Evolutionary conservation across 2,329 filamentous ascomycete species (phyloP), one percentile per base, ranked within the genome.

Genomic region (Lithohypha guttulata): DNA sequence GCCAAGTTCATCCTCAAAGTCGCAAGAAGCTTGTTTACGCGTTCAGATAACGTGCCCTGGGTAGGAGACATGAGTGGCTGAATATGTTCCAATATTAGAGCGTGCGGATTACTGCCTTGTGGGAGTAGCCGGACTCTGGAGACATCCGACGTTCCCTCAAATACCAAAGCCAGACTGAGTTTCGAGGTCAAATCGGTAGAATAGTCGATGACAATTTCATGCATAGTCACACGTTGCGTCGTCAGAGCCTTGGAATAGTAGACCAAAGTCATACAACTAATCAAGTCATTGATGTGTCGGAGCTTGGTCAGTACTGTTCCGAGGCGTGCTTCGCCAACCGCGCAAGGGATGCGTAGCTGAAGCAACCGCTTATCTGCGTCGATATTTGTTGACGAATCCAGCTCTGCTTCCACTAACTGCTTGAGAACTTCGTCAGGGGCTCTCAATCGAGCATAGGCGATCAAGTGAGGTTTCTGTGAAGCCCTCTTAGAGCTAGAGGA

Each of bases 1-100:
- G 62, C 62, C 20, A 65, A 61, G 2, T 61, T 64, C 14, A 61
- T 33, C 1, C 63, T 54, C 59, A 67, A 39, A 0, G 42, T 45
- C 18, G 43, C 44, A 9, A 47, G 29, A 17, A 52, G 34, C 30
- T 51, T 39, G 15, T 41, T 29, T 13, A 51, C 32, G 25, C 39
- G 44, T 10, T 15, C 35, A 9, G 42, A 38, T n/a, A 49, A 43
- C 6, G 46, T 39, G n/a, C 19, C 26, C 17, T 36, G 40, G 14
- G 23, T 33, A 7, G 31, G 27, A 9, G 34, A 40, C 11, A 51
- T 40, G 4, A 42, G 25, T 25, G 43, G 41, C 2, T 41, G 17
- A 34, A 47, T 46, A 6, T 43, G 41, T 19, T 33, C 22, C 7
- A 21, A 29, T 4, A 49, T 31, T 9, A 45, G 34, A 21, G 38